Evolutionary conservation across 1,139 yeast species (phyloP).

Genomic region (Yarrowia galli): DNA sequence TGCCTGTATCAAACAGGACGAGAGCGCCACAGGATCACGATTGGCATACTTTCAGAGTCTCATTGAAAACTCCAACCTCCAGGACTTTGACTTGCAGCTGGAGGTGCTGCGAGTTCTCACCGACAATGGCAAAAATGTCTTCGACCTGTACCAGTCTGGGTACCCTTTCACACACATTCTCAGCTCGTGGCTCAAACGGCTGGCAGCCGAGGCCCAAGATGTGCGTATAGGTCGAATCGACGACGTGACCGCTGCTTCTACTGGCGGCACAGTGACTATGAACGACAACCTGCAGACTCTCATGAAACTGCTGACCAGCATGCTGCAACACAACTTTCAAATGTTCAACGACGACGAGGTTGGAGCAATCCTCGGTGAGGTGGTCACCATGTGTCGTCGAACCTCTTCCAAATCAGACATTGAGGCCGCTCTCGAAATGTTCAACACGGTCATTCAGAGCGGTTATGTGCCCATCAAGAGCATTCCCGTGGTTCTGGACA

Average conservation of each 20-base stretch:
- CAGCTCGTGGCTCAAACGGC: constrained; percentile 50
- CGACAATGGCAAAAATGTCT: constrained; percentile 65
- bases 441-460: constrained; percentile 58
- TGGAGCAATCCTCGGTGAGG: constrained; percentile 51
- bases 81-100: constrained; percentile 66
- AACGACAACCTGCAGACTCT: constrained; percentile 51
- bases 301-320: constrained; percentile 54
- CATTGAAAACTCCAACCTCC: constrained; percentile 56
- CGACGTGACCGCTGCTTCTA: constrained; percentile 46
- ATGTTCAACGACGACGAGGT: constrained; percentile 56
- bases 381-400: constrained; percentile 55
- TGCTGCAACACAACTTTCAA: constrained; percentile 60
- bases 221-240: constrained; percentile 46
- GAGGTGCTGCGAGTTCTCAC: constrained; percentile 63
- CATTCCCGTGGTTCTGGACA: constrained; percentile 54
- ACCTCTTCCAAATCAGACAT: constrained; percentile 57
- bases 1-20: constrained; percentile 65
- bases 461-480: constrained; percentile 58
- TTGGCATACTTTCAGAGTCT: constrained; percentile 69
- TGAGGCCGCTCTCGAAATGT: constrained; percentile 55
- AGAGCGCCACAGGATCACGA: constrained; percentile 56
- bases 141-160: constrained; percentile 61
- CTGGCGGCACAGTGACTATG: constrained; percentile 47
- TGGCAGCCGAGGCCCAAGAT: constrained; percentile 49
- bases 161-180: constrained; percentile 57